A percentile compares a stretch with the other conserved stretches of the same genome.
Evolutionary conservation across 331 rosid species (phyloP).

Genomic region (Ulmus americana): DNA sequence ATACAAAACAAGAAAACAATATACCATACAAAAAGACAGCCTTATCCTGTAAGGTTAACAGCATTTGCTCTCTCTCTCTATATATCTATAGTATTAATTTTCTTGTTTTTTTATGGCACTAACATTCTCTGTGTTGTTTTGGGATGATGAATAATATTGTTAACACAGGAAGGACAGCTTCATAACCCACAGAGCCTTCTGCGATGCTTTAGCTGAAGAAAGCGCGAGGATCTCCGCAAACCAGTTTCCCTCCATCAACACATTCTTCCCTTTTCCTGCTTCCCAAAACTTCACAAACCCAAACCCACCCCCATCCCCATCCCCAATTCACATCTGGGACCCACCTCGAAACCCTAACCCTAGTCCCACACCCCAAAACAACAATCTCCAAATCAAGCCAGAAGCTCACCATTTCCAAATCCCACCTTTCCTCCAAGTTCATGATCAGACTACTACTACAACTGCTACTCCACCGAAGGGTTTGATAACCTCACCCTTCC

Average conservation of each 20-base stretch:
- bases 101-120: background rate
- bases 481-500: constrained; percentile 42
- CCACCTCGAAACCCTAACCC: constrained; percentile 69
- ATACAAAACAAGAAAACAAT: background rate
- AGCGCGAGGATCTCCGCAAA: constrained; percentile 68
- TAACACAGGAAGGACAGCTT: constrained; percentile 83
- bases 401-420: constrained; percentile 36
- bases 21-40: background rate
- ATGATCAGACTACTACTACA: background rate
- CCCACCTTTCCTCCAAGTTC: constrained; percentile 17
- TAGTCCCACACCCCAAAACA: constrained; percentile 26
- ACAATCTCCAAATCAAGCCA: constrained; percentile 36
- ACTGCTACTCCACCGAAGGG: constrained; percentile 5
- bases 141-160: no score
- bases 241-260: constrained; percentile 37
- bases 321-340: constrained; percentile 31
- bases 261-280: constrained; percentile 53
- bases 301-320: constrained; percentile 25
- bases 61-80: background rate
- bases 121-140: no score
- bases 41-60: background rate
- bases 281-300: constrained; percentile 19
- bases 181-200: constrained; percentile 91
- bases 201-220: constrained; percentile 95
- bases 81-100: background rate